Percentiles rank a stretch among this genome's conserved stretches.
Evolutionary conservation across 345 rosid genomes (phyloP).

Genomic region (Excoecaria agallocha): DNA sequence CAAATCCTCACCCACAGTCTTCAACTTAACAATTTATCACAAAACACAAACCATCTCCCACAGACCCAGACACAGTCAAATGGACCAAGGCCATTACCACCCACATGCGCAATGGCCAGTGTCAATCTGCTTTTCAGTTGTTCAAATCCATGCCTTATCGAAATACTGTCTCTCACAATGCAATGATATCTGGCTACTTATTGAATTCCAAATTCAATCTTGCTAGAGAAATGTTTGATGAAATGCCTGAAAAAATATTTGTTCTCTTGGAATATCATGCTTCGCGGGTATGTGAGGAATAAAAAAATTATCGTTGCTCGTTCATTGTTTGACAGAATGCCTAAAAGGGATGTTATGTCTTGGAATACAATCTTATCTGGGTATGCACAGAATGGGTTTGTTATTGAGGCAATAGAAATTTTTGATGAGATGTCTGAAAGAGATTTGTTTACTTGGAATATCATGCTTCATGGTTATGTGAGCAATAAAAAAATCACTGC

Average conservation of each 20-base stretch:
- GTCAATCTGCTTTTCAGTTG: constrained; percentile 41
- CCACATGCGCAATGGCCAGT: constrained; percentile 52
- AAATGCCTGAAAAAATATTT: constrained; percentile 47
- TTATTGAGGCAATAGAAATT: constrained; percentile 48
- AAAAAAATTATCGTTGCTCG: constrained; percentile 38
- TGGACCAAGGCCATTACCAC: constrained; percentile 52
- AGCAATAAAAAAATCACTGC: constrained; percentile 57
- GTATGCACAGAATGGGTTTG: constrained; percentile 48
- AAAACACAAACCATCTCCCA: constrained; percentile 15
- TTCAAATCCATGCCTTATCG: constrained; percentile 57
- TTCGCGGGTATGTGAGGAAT: constrained; percentile 43
- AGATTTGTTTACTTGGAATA: constrained; percentile 58
- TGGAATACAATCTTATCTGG: constrained; percentile 58
- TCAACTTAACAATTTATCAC: constrained; percentile 30
- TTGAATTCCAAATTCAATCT: constrained; percentile 35
- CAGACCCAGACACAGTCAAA: constrained; percentile 42
- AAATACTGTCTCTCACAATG: constrained; percentile 52
- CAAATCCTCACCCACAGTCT: constrained; percentile 31
- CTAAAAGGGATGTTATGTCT: constrained; percentile 46
- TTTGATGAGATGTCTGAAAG: constrained; percentile 51
- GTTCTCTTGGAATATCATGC: constrained; percentile 53
- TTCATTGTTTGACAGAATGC: constrained; percentile 44
- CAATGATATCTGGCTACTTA: constrained; percentile 54
- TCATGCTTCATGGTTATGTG: constrained; percentile 53
- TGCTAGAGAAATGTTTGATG: constrained; percentile 45